Conservation (phyloP, 805 yeast species). For the Candida xyloterini region DNA sequence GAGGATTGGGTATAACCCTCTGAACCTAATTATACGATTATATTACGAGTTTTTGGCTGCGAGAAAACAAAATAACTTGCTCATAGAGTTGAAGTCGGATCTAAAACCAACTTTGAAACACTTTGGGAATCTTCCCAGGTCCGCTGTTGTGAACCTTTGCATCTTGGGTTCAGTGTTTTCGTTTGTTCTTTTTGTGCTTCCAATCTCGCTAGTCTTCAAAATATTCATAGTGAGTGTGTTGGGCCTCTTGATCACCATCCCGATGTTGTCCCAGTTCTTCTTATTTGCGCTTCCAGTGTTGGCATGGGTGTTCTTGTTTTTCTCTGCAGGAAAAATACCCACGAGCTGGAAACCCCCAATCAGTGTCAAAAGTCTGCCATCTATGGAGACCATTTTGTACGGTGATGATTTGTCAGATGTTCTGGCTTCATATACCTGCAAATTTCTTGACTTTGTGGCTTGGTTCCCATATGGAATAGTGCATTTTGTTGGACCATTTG, state of each 20-base stretch:
- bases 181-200: slow-evolving; percentile 57
- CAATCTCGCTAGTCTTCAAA: slow-evolving; percentile 45
- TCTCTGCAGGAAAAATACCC: slow-evolving; percentile 73
- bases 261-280: slow-evolving; percentile 81
- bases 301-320: slow-evolving; percentile 82
- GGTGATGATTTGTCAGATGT: slow-evolving; percentile 88
- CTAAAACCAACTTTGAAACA: slow-evolving; percentile 23
- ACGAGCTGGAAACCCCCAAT: slow-evolving; percentile 80
- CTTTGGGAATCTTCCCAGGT: slow-evolving; percentile 17
- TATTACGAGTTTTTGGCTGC: slow-evolving; percentile 21
- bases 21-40: slow-evolving; percentile 18
- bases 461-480: slow-evolving; percentile 93
- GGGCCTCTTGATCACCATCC: slow-evolving; percentile 54
- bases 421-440: slow-evolving; percentile 66
- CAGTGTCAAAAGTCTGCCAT: slow-evolving; percentile 82
- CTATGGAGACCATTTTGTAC: slow-evolving; percentile 85
- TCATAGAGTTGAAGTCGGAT: slow-evolving; percentile 18
- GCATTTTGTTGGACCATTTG: slow-evolving; percentile 84
- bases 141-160: slow-evolving; percentile 40
- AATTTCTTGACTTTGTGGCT: slow-evolving; percentile 75
- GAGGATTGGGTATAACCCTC: slow-evolving; percentile 14
- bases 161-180: slow-evolving; percentile 49
- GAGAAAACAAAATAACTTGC: slow-evolving; percentile 19
- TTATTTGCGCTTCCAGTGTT: slow-evolving; percentile 78
- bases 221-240: slow-evolving; percentile 35